These are phyloP conservation scores for Phytophthora syringae DNA, from an alignment of 352 stramenopile species.

Conservation along the genomic window DNA sequence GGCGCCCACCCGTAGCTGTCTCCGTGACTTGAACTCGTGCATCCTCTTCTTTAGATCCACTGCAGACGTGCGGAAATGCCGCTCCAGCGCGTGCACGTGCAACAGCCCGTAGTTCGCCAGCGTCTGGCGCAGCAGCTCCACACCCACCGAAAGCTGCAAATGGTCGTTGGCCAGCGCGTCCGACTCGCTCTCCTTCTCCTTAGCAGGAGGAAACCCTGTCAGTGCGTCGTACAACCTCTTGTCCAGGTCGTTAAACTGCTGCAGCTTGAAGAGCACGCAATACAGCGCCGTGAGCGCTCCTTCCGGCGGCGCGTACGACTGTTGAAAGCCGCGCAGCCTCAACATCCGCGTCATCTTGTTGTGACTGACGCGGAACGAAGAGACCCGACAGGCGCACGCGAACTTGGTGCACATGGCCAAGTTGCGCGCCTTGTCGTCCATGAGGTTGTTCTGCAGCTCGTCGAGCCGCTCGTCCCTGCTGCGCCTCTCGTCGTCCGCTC, in stretches of 20 bases:
- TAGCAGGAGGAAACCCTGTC: conserved; percentile 32
- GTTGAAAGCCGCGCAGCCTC: conserved; percentile 49
- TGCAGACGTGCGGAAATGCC: conserved; percentile 54
- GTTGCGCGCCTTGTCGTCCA: conserved; percentile 74
- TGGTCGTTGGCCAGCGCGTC: conserved; percentile 35
- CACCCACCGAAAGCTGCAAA: conserved; percentile 41
- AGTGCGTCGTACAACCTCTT: conserved; percentile 70
- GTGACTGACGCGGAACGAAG: conserved; percentile 59
- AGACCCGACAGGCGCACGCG: conserved; percentile 78
- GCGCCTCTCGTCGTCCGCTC: conserved; percentile 3
- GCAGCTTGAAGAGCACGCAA: conserved; percentile 67
- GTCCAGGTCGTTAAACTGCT: conserved; percentile 80
- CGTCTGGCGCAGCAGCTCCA: conserved; percentile 66
- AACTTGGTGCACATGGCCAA: conserved; percentile 73
- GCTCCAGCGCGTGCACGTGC: conserved; percentile 59
- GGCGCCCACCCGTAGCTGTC: conserved; percentile 62
- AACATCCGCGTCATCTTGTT: conserved; percentile 74
- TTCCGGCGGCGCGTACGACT: conserved; percentile 50
- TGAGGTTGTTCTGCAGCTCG: conserved; percentile 69
- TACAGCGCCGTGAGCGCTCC: conserved; percentile 57
- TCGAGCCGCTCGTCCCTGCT: conserved; percentile 42
- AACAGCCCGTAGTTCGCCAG: conserved; percentile 77
- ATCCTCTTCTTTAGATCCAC: conserved; percentile 84
- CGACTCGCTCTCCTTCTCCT: conserved; percentile 5
- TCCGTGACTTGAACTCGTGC: conserved; percentile 74